Percentiles rank a stretch among this genome's conserved stretches.
Conservation (phyloP, 352 stramenopile genomes). For the Elongisporangium anandrum region DNA sequence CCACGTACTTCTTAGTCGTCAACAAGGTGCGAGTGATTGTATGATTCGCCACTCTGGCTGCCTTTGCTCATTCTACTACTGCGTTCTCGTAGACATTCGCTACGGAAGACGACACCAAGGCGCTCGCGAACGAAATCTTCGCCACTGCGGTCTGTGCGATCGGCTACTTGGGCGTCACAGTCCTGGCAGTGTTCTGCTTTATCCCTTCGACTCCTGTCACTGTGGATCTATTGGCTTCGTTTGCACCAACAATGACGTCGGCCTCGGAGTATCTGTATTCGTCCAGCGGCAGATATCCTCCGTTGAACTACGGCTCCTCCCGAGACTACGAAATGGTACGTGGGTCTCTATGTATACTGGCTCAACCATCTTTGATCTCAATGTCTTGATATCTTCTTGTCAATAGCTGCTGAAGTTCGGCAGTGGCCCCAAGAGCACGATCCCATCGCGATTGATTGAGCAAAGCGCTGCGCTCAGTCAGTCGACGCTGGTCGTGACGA, state of each 20-base stretch:
- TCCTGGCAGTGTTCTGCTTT: slow-evolving; percentile 52
- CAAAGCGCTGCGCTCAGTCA: not conserved
- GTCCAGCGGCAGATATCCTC: slow-evolving; percentile 25
- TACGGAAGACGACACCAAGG: slow-evolving; percentile 1
- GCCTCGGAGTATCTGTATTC: slow-evolving; percentile 61
- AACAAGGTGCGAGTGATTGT: slow-evolving; percentile 16
- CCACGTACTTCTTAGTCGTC: slow-evolving; percentile 37
- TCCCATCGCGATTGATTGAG: not conserved
- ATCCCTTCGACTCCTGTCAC: slow-evolving; percentile 44
- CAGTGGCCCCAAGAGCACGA: not conserved
- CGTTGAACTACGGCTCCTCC: slow-evolving; percentile 56
- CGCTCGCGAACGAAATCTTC: not conserved
- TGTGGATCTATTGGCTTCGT: slow-evolving; percentile 22
- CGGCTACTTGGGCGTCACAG: slow-evolving; percentile 30
- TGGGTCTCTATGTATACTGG: not conserved
- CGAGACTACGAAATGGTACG: slow-evolving; percentile 30
- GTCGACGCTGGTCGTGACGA: slow-evolving; percentile 43
- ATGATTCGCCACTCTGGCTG: slow-evolving; percentile 1
- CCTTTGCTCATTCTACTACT: slow-evolving; percentile 4
- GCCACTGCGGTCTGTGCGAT: slow-evolving; percentile 25
- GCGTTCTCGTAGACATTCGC: slow-evolving; percentile 3
- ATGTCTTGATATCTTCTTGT: not conserved
- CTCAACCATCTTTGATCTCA: not conserved
- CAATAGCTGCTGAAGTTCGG: not conserved
- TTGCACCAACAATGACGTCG: slow-evolving; percentile 37